Conservation (phyloP, 2,329 filamentous ascomycete genomes). For the Penicillium sp. region DNA sequence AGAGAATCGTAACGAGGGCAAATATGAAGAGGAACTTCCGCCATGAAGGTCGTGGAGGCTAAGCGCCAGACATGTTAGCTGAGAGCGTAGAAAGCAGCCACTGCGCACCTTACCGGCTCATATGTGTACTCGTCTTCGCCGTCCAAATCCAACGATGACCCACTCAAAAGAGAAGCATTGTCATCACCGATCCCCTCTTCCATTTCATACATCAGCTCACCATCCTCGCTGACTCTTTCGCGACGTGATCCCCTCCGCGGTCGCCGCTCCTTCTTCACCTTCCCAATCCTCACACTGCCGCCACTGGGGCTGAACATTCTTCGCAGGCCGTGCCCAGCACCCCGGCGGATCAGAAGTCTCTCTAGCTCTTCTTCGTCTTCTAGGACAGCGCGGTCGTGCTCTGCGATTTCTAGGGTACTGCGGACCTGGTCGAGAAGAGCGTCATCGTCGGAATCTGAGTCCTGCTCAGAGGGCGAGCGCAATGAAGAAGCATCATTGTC, state of each 20-base stretch:
- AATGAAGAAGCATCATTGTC: conserved; percentile 67
- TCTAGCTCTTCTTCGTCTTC: conserved; percentile 67
- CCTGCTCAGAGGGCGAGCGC: conserved; percentile 61
- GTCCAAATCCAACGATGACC: conserved; percentile 55
- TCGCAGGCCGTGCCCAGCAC: conserved; percentile 36
- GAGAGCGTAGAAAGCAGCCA: neutral
- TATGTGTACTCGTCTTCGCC: conserved; percentile 33
- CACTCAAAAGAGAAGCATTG: conserved; percentile 60
- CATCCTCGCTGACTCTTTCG: conserved; percentile 60
- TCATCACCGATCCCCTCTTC: conserved; percentile 68
- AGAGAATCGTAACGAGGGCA: conserved; percentile 49
- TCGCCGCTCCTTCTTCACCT: conserved; percentile 50
- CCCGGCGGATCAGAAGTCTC: conserved; percentile 43
- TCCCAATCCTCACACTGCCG: conserved; percentile 50
- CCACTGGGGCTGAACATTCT: conserved; percentile 43
- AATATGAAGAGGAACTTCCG: conserved; percentile 41
- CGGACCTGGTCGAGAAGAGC: conserved; percentile 62
- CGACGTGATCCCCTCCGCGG: conserved; percentile 45
- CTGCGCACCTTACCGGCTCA: conserved; percentile 25
- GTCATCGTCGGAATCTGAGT: conserved; percentile 73
- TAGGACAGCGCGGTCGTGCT: conserved; percentile 66
- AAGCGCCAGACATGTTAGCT: conserved; percentile 19
- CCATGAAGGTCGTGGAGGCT: conserved; percentile 28
- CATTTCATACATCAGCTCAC: conserved; percentile 82
- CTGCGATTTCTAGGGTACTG: conserved; percentile 65